These are phyloP conservation scores for Dactylellina leptospora DNA, from an alignment of 2,329 filamentous ascomycete species.

Conservation along the genomic window DNA sequence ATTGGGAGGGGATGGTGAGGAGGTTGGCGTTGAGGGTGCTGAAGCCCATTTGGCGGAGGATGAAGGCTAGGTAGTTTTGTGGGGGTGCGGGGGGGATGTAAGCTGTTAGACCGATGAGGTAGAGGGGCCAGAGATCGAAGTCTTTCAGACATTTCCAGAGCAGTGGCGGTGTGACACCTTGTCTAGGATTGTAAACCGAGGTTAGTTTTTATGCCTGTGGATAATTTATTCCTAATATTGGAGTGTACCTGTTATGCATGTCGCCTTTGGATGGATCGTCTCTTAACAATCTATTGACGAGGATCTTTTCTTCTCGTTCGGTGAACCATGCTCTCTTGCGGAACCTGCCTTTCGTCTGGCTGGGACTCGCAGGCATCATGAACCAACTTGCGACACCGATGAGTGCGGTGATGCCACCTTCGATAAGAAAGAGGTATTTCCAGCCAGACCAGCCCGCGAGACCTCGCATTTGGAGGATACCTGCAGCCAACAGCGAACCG, in stretches of 20 bases:
- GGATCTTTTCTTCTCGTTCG: slow-evolving; percentile 69
- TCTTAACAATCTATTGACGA: slow-evolving; percentile 68
- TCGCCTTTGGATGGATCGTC: slow-evolving; percentile 67
- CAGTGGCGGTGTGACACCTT: slow-evolving; percentile 58
- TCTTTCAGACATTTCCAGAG: slow-evolving; percentile 60
- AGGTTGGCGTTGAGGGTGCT: slow-evolving; percentile 64
- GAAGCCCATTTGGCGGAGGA: slow-evolving; percentile 62
- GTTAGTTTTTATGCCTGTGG: too few species aligned
- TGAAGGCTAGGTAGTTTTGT: slow-evolving; percentile 63
- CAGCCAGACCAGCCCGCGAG: slow-evolving; percentile 55
- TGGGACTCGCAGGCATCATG: slow-evolving; percentile 68
- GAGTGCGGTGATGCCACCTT: slow-evolving; percentile 58
- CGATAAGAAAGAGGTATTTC: slow-evolving; percentile 62
- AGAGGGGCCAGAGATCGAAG: slow-evolving; percentile 61
- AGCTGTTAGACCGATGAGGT: slow-evolving; percentile 59
- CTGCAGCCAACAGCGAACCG: slow-evolving; percentile 59
- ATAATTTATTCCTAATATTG: too few species aligned
- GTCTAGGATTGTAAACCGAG: too few species aligned
- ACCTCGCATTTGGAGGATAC: slow-evolving; percentile 59
- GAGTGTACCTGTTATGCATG: slow-evolving; percentile 52
- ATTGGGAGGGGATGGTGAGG: slow-evolving; percentile 65
- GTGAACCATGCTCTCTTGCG: slow-evolving; percentile 68
- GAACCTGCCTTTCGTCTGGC: slow-evolving; percentile 59
- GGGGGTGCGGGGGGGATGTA: slow-evolving; percentile 63
- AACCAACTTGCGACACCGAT: slow-evolving; percentile 67